Conservation (phyloP, 2,329 filamentous ascomycete genomes). For the Penicillium sp. region DNA sequence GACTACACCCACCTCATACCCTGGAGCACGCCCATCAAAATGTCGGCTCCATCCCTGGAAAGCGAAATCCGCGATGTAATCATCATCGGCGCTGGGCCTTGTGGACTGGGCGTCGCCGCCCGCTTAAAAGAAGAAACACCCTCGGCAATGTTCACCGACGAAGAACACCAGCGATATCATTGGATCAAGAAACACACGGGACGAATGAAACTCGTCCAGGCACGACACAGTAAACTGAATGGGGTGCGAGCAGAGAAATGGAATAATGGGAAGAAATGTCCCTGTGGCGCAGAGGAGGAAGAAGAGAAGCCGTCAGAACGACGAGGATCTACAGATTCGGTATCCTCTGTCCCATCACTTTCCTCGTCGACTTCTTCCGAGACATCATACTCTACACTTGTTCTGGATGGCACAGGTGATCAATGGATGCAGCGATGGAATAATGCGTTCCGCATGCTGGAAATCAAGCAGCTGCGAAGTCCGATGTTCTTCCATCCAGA, state of each 20-base stretch:
- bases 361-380: conserved; percentile 19
- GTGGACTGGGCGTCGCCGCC: conserved; percentile 73
- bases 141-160: conserved; percentile 79
- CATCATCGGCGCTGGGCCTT: conserved; percentile 75
- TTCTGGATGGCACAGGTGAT: conserved; percentile 68
- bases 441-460: conserved; percentile 67
- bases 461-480: conserved; percentile 73
- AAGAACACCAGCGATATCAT: conserved; percentile 79
- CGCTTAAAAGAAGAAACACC: conserved; percentile 73
- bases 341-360: conserved; percentile 28
- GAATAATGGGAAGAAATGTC: conserved; percentile 18
- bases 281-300: conserved; percentile 5
- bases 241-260: conserved; percentile 35
- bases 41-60: background rate
- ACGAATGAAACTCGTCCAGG: conserved; percentile 55
- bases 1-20: background rate
- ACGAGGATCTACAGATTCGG: conserved; percentile 21
- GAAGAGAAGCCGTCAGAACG: conserved; percentile 6
- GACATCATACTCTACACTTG: conserved; percentile 54
- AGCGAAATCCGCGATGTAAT: conserved; percentile 61
- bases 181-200: conserved; percentile 71
- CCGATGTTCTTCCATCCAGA: conserved; percentile 86
- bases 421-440: conserved; percentile 75
- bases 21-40: background rate
- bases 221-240: conserved; percentile 31